phyloP scores from a whole-genome alignment of 495 filamentous ascomycete species.

The Staphylotrichum tortipilum region DNA sequence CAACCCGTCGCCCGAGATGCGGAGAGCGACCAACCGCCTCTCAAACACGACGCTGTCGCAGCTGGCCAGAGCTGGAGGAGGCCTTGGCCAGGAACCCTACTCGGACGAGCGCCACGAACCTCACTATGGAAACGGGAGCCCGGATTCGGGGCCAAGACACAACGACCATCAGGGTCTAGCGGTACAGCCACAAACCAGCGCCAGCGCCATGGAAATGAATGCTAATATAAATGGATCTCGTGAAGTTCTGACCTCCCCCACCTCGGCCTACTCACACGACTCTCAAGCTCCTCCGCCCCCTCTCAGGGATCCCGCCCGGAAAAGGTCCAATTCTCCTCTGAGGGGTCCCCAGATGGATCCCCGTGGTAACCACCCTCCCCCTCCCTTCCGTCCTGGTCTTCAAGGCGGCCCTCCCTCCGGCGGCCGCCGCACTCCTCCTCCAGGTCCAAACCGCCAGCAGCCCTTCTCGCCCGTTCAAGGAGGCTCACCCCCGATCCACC shows the following conservation, averaged over 20 bases:
- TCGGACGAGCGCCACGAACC: constrained; percentile 11
- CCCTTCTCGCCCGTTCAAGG: constrained; percentile 23
- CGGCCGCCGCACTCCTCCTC: constrained; percentile 31
- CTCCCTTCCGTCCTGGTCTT: constrained; percentile 6
- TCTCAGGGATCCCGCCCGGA: constrained; percentile 20
- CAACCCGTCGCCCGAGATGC: constrained; percentile 62
- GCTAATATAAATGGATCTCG: constrained; percentile 42
- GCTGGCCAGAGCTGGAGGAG: constrained; percentile 56
- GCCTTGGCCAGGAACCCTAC: constrained; percentile 26
- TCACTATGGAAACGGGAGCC: constrained; percentile 22
- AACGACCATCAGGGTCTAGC: constrained; percentile 30
- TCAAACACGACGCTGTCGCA: constrained; percentile 73
- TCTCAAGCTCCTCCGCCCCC: constrained; percentile 29
- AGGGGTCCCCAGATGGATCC: background rate
- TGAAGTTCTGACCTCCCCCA: constrained; percentile 38
- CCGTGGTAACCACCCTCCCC: constrained; percentile 6
- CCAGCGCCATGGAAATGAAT: constrained; percentile 37
- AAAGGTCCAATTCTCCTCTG: constrained; percentile 31
- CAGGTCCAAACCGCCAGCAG: constrained; percentile 10
- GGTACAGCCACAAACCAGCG: constrained; percentile 38
- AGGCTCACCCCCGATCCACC: constrained; percentile 29
- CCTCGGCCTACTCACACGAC: constrained; percentile 13
- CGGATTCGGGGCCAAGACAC: constrained; percentile 19
- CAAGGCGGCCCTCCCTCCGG: constrained; percentile 16
- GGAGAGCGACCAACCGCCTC: constrained; percentile 68